Evolutionary conservation across 2,329 filamentous ascomycete genomes (phyloP).

Genomic region (Diplodia corticola): DNA sequence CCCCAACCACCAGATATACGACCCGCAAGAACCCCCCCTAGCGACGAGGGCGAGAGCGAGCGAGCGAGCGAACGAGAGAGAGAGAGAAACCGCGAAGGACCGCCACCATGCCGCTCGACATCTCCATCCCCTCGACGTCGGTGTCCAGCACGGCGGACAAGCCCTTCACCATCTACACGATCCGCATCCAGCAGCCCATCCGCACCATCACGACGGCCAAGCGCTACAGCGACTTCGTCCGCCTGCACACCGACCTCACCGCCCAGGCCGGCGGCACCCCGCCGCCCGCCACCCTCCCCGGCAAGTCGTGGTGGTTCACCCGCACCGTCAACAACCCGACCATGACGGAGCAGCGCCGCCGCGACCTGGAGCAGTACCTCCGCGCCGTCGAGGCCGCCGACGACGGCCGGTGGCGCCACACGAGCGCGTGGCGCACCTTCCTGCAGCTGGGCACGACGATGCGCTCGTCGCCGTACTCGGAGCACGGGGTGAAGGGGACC

Average conservation of each 20-base stretch:
- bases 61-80: neutral
- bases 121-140: constrained; percentile 51
- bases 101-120: constrained; percentile 30
- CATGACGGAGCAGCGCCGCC: constrained; percentile 69
- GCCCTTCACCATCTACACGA: constrained; percentile 75
- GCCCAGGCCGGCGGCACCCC: constrained; percentile 63
- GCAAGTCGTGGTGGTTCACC: constrained; percentile 80
- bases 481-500: neutral
- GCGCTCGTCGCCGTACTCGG: neutral
- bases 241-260: constrained; percentile 64
- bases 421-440: constrained; percentile 70
- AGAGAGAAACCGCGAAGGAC: neutral
- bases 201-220: constrained; percentile 75
- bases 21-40: neutral
- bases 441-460: constrained; percentile 56
- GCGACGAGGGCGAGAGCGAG: neutral
- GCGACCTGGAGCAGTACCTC: constrained; percentile 69
- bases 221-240: constrained; percentile 77
- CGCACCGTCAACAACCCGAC: constrained; percentile 61
- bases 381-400: constrained; percentile 69
- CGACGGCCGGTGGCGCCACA: constrained; percentile 76
- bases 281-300: constrained; percentile 67
- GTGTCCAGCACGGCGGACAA: constrained; percentile 55
- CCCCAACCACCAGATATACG: neutral
- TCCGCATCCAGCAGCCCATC: constrained; percentile 73